Evolutionary conservation across 169 alveolate genomes (phyloP), one percentile per base, ranked within the genome.

Genomic region (Plasmodium gaboni): DNA sequence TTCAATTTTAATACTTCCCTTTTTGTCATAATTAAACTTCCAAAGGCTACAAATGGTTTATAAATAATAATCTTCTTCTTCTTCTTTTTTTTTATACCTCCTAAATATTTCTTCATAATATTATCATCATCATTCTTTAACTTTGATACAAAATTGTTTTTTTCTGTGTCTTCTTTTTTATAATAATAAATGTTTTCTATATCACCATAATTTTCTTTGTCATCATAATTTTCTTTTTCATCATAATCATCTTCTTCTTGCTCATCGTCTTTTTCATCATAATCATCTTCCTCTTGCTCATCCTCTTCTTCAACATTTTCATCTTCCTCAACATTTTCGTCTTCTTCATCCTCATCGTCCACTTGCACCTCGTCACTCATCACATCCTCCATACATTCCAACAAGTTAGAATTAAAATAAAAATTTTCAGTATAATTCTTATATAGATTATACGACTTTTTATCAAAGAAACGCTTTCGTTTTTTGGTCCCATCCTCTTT

Each of bases 11-110:
- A 32, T 13, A 68, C 55, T 26, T 83, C 91, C 24, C 22, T 57
- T 72, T 83, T 83, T 4, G 91, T 83, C 91, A 83, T 83, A 10
- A 83, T 64, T 2, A 83, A 26, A 17, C 85, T 83, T 10, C 91
- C 91, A 63, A 83, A 83, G 6, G 91, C 65, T 19, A 83, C 72
- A 42, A 83, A 83, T n/a, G 91, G 91, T 19, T 83, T 83, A 42
- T 83, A 83, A 5, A 83, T 60, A 61, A 48, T 55, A 6, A 24
- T 57, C 3, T 48, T 68, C 6, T 22, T 65, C n/a, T 50, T 68
- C 8, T 38, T 68, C 22, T 70, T 70, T 10, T 50, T 26, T 8
- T 7, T 46, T 44, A 2, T 46, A 46, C 12, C 19, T 2, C 44
- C n/a, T 2, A 12, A 19, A 50, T 7, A 6, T 17, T 13, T 9